Base-by-base conservation (phyloP, 1,284 basidiomycete genomes). In the Irpex rosettiformis region DNA sequence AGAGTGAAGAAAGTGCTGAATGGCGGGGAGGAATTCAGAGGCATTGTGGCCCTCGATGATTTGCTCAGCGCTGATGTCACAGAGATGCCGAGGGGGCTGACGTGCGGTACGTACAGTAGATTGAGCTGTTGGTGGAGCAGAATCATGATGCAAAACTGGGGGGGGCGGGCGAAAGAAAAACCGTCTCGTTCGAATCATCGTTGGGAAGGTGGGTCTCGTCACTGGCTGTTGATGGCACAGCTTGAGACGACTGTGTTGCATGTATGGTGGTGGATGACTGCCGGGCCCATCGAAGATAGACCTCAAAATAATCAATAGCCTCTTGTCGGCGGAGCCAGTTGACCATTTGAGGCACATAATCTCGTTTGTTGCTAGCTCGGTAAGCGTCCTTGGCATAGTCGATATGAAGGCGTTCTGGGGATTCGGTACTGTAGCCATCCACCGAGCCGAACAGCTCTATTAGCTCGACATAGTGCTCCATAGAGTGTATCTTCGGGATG, bases 301-400 rank as follows among this genome's bases (percentile, higher is more conserved):
- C 49, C 5, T 21, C 22, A n/a, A 70, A 67, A 7, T 47, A 8
- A 21, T 60, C 56, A 3, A 61, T 33, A n/a, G 59, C 56, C 28
- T 62, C 61, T 47, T 61, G 58, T 1, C 65, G 55, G 8, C 13
- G 37, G 2, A 73, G 56, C 70, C 70, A 72, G 1, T 22, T 43
- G 5, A 64, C 61, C 71, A 73, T 72, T 18, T 71, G 67, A 0
- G 51, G 43, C 3, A 62, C 52, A 29, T 69, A 65, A 24, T 74
- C 66, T 0, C 57, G 25, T 3, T 62, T 57, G 57, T 71, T 73
- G 13, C 58, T 62, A 0, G 68, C 68, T 3, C 60, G 55, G 55
- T 68, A 73, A 0, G 61, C 69, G 1, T 66, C 56, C 56, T 73
- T 73, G 1, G 68, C 64, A 51, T 60, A 66, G 58, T 70, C 64